phyloP scores from a whole-genome alignment of 148 eudicot genomes.

The Fallopia convolvulus region DNA sequence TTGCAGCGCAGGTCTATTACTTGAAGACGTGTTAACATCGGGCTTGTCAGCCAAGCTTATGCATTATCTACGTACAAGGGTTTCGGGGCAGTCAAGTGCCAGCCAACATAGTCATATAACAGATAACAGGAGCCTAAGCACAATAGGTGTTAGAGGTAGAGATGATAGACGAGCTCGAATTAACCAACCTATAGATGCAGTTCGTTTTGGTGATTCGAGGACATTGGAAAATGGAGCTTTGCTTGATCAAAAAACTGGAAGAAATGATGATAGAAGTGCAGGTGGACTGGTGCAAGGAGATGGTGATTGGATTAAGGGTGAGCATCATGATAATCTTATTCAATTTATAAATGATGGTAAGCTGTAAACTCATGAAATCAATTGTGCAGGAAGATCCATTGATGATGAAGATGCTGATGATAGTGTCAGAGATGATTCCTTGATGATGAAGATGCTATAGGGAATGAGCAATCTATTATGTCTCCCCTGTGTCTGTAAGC shows the following conservation, averaged over 20 bases:
- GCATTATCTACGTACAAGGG: constrained; percentile 77
- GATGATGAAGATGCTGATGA: constrained; percentile 58
- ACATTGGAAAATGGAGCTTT: constrained; percentile 41
- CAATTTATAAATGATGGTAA: constrained; percentile 40
- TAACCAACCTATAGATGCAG: constrained; percentile 42
- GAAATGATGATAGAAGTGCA: constrained; percentile 36
- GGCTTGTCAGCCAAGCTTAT: constrained; percentile 87
- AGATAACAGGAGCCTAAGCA: constrained; percentile 46
- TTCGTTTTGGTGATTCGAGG: constrained; percentile 50
- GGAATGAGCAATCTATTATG: constrained; percentile 45
- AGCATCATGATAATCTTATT: constrained; percentile 33
- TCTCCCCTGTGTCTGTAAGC: constrained; percentile 64
- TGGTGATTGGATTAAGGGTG: constrained; percentile 32
- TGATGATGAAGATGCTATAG: constrained; percentile 43
- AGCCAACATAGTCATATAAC: constrained; percentile 34
- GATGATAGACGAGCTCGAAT: constrained; percentile 65
- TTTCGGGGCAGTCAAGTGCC: constrained; percentile 50
- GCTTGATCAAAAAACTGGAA: constrained; percentile 35
- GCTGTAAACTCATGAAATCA: constrained; percentile 37
- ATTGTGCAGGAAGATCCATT: constrained; percentile 35
- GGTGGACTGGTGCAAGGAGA: constrained; percentile 29
- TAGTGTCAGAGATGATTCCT: constrained; percentile 45
- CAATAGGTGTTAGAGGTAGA: constrained; percentile 38
- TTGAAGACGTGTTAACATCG: constrained; percentile 87
- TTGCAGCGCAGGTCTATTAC: constrained; percentile 80